Conservation (phyloP, 257 asterid genomes). For the Solanum pimpinellifolium region DNA sequence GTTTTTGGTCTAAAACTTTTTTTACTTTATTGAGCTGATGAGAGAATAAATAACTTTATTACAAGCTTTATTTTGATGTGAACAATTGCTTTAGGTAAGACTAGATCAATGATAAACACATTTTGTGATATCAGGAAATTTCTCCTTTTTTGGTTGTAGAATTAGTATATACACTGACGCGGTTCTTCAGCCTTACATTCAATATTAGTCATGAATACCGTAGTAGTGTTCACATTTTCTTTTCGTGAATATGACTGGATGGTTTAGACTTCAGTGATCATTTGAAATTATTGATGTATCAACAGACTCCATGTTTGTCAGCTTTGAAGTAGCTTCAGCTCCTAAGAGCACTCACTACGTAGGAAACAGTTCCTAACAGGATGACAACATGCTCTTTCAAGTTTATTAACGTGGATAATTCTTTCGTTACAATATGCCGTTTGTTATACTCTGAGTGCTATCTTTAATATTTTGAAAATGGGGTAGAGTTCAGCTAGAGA, state of each 20-base stretch:
- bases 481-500: neutral
- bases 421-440: neutral
- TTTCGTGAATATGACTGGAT: neutral
- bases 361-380: neutral
- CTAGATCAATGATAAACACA: neutral
- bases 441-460: neutral
- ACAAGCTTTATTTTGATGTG: neutral
- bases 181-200: neutral
- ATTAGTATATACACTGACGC: neutral
- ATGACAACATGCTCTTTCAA: neutral
- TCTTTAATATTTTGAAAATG: neutral
- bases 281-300: neutral
- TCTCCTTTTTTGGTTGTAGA: neutral
- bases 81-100: neutral
- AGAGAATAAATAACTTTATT: neutral
- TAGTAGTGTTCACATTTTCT: neutral
- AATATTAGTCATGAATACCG: neutral
- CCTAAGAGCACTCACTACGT: neutral
- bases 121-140: neutral
- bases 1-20: neutral
- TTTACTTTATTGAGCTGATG: neutral
- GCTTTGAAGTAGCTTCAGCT: neutral
- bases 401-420: neutral
- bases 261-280: neutral
- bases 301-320: neutral